Base-by-base conservation (phyloP, 2,329 filamentous ascomycete species). In the Hypoxylon sp. region DNA sequence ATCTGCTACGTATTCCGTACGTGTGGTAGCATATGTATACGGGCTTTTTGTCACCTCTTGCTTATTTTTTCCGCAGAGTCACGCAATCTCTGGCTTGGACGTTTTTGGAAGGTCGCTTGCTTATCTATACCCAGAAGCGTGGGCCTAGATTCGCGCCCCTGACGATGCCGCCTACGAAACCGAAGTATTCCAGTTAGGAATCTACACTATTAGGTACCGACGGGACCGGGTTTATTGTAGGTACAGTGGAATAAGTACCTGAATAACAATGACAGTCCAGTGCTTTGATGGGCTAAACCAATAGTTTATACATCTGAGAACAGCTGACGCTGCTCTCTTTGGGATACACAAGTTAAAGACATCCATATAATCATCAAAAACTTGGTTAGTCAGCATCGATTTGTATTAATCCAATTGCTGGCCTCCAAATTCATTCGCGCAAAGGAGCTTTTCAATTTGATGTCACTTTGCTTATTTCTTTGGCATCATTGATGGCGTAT, bases 91-190 rank as follows among this genome's bases (percentile, higher is more conserved):
- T 49, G 33, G 54, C 62, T 49, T 65, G 30, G 30, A 57, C 62
- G 42, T 54, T 63, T 68, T 38, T n/a, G 65, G 65, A 65, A 68
- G 65, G 65, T 68, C 65, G 48, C 16, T 55, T 59, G 48, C 44
- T 65, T 65, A 65, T 68, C 61, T 65, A 24, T 28, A 55, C 50
- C 57, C 57, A 52, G 40, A 22, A n/a, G 26, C 52, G 22, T 48
- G 61, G 62, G 54, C 44, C 61, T 65, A 61, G 65, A 67, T 62
- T 59, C 38, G 46, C 51, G 30, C 45, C 54, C 46, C 11, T 30
- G 12, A 36, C 40, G 42, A 40, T 51, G 24, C 33, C 49, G 16
- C 38, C 40, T 18, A 46, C 18, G 32, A 49, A 40, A 30, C 14
- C 44, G 4, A 20, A n/a, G 20, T 49, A 26, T 36, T 36, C 36